Evolutionary conservation across 164 flowering plant genomes (phyloP), one percentile per base, ranked within the genome.

Genomic region (Piper longum): DNA sequence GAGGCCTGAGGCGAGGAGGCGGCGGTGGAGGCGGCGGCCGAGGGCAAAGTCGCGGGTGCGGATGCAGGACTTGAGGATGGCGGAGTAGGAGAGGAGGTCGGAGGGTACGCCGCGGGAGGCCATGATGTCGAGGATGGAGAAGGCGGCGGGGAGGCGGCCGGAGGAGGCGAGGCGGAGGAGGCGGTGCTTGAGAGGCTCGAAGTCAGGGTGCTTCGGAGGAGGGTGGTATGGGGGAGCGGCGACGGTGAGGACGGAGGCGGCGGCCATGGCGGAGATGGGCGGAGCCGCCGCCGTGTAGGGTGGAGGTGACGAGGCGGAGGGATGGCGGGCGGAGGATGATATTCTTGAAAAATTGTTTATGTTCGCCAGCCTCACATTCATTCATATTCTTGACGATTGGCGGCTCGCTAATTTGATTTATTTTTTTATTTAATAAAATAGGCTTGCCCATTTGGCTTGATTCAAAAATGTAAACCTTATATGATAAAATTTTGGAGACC

Each of bases 31-130:
- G 64, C 71, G 77, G 54, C 73, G 75, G 0, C 97, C 97, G 13
- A 78, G 85, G 8, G 74, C 61, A 67, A 85, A 80, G 61, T 72
- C 70, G 7, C 79, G 80, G 19, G 75, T 67, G 1, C 95, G 68
- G 70, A 86, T 88, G 80, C 89, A 83, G 42, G 86, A 78, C 55
- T 82, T 86, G 79, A 91, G 91, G 73, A 91, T 80, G 36, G 76
- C 72, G 54, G 95, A 82, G 80, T 74, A 84, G 45, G 79, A 68
- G 67, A 74, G 51, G 64, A 83, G 79, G 59, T 83, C 87, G 3
- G 87, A 77, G 45, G 74, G 64, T 64, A 71, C 43, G 4, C 76
- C 72, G 2, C 74, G 71, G 9, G 71, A 78, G 65, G 79, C 52
- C 78, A 82, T 80, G 67, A 73, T 65, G 64, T 84, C 75, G 4